Evolutionary conservation across 768 basidiomycete genomes (phyloP).

Genomic region (Mycena capillaripes): DNA sequence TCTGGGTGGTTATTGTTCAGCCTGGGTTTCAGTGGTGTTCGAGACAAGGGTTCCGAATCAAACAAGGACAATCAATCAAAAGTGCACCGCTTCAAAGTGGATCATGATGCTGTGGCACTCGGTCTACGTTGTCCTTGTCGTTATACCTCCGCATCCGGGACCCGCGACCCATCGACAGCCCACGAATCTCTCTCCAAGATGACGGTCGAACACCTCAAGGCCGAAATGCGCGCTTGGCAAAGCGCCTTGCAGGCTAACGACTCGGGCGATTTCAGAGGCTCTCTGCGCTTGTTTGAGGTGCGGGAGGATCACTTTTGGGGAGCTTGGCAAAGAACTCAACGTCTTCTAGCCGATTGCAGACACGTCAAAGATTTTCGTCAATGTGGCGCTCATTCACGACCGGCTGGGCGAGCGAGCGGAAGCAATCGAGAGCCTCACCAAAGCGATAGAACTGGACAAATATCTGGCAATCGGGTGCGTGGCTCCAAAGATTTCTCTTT

Average conservation of each 20-base stretch:
- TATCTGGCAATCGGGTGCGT: slow-evolving; percentile 76
- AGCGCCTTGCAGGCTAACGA: slow-evolving; percentile 32
- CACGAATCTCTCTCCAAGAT: background rate
- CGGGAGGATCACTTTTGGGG: background rate
- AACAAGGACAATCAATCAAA: background rate
- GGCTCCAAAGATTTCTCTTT: background rate
- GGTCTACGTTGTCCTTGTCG: slow-evolving; percentile 4
- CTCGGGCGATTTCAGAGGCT: slow-evolving; percentile 28
- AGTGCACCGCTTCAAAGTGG: background rate
- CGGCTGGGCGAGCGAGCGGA: slow-evolving; percentile 71
- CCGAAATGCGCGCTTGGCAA: slow-evolving; percentile 34
- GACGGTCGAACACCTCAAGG: slow-evolving; percentile 28
- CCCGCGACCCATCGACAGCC: background rate
- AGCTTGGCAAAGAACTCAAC: background rate
- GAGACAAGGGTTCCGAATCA: background rate
- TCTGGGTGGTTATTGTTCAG: background rate
- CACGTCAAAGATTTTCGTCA: slow-evolving; percentile 70
- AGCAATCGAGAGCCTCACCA: slow-evolving; percentile 69
- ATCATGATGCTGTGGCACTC: slow-evolving; percentile 25
- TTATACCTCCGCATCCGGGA: background rate
- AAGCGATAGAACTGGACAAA: slow-evolving; percentile 69
- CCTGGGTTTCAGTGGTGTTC: background rate
- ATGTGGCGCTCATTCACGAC: slow-evolving; percentile 79
- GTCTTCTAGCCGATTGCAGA: slow-evolving; percentile 29
- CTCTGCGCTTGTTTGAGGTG: slow-evolving; percentile 38